Conservation (phyloP, 805 yeast species). For the Lachancea fermentati region DNA sequence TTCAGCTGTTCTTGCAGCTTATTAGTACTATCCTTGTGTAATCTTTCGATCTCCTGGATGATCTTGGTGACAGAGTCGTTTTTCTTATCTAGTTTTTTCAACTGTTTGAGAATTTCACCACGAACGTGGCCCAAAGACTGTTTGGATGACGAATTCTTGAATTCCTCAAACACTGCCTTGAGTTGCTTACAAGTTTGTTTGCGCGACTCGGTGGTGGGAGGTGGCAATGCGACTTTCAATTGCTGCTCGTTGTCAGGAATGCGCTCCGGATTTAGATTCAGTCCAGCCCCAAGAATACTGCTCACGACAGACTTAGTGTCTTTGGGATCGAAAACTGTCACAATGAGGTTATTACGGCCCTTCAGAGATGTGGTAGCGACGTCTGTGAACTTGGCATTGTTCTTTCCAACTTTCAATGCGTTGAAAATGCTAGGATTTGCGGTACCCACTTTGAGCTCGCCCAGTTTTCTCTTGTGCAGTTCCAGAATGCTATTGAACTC, state of each 20-base stretch:
- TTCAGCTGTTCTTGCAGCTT: conserved; percentile 54
- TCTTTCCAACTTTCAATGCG: conserved; percentile 45
- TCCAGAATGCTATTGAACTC: conserved; percentile 46
- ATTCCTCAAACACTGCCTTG: conserved; percentile 62
- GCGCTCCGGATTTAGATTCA: conserved; percentile 75
- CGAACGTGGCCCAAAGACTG: conserved; percentile 54
- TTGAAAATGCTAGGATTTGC: conserved; percentile 65
- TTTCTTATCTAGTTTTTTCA: conserved; percentile 47
- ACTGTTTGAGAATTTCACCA: conserved; percentile 48
- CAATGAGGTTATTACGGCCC: conserved; percentile 57
- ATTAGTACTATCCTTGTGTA: conserved; percentile 59
- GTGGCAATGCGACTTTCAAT: conserved; percentile 68
- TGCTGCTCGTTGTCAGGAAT: conserved; percentile 70
- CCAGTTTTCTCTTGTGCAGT: conserved; percentile 48
- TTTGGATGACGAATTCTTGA: conserved; percentile 45
- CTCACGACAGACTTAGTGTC: conserved; percentile 64
- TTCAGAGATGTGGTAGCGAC: conserved; percentile 68
- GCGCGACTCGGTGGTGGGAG: conserved; percentile 63
- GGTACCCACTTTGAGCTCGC: conserved; percentile 64
- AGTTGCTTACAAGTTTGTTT: conserved; percentile 50
- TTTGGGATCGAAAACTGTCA: conserved; percentile 86
- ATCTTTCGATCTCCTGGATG: conserved; percentile 57
- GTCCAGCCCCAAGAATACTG: conserved; percentile 58
- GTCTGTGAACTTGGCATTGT: conserved; percentile 45
- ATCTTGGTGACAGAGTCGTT: conserved; percentile 50